Conservation (phyloP, 2,329 filamentous ascomycete species). For the Xylariaceae sp. region DNA sequence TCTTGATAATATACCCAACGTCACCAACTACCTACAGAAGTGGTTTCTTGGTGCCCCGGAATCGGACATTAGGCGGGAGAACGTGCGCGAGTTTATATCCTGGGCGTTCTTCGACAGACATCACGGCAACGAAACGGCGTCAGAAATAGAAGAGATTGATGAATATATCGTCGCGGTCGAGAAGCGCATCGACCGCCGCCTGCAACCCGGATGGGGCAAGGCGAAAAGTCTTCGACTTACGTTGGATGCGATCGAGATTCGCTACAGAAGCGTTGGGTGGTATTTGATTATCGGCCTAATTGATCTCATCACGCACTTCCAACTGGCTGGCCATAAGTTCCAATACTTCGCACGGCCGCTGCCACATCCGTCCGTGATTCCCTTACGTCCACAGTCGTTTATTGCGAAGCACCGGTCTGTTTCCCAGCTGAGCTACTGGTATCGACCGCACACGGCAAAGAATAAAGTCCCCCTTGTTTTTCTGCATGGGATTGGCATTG, state of each 20-base stretch:
- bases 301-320: constrained; percentile 46
- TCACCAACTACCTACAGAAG: constrained; percentile 51
- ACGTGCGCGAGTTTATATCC: constrained; percentile 59
- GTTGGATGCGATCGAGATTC: constrained; percentile 56
- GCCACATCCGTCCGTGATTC: constrained; percentile 45
- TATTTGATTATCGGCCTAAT: constrained; percentile 53
- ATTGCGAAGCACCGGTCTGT: constrained; percentile 44
- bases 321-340: constrained; percentile 47
- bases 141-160: constrained; percentile 40
- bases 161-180: constrained; percentile 50
- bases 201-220: constrained; percentile 51
- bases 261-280: constrained; percentile 60
- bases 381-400: constrained; percentile 49
- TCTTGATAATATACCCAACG: constrained; percentile 49
- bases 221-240: constrained; percentile 58
- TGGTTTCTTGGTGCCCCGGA: constrained; percentile 62
- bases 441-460: constrained; percentile 55
- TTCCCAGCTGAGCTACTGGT: constrained; percentile 57
- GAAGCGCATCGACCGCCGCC: constrained; percentile 42
- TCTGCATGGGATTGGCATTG: constrained; percentile 66
- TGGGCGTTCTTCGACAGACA: constrained; percentile 60
- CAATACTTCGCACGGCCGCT: constrained; percentile 44
- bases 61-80: constrained; percentile 58
- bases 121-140: constrained; percentile 26
- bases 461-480: constrained; percentile 57